Evolutionary conservation across 2,329 filamentous ascomycete genomes (phyloP).

Genomic region (Xylariaceae sp.): DNA sequence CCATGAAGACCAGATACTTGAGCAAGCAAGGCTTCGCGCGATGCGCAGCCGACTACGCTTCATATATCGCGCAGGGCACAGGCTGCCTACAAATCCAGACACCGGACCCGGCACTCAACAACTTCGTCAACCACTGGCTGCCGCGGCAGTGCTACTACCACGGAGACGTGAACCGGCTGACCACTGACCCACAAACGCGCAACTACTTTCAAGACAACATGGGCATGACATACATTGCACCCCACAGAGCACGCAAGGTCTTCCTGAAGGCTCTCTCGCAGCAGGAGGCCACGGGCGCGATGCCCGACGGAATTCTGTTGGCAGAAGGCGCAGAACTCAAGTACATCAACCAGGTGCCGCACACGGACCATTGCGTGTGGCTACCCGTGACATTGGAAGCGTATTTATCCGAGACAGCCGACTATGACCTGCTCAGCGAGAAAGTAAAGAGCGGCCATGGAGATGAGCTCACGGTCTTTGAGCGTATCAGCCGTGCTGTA

Average conservation of each 20-base stretch:
- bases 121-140: slow-evolving; percentile 65
- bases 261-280: slow-evolving; percentile 58
- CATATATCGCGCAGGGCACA: slow-evolving; percentile 55
- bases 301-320: slow-evolving; percentile 63
- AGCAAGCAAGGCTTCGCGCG: slow-evolving; percentile 54
- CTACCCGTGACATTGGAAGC: slow-evolving; percentile 60
- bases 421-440: slow-evolving; percentile 56
- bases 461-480: slow-evolving; percentile 56
- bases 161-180: slow-evolving; percentile 63
- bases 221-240: slow-evolving; percentile 64
- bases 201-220: slow-evolving; percentile 67
- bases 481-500: slow-evolving; percentile 62
- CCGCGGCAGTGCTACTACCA: slow-evolving; percentile 64
- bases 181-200: slow-evolving; percentile 63
- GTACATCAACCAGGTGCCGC: slow-evolving; percentile 66
- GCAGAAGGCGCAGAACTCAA: slow-evolving; percentile 61
- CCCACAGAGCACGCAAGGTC: slow-evolving; percentile 53
- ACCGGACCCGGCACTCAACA: slow-evolving; percentile 60
- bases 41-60: slow-evolving; percentile 54
- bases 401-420: slow-evolving; percentile 61
- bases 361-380: slow-evolving; percentile 66
- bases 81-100: slow-evolving; percentile 60
- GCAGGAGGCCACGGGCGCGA: slow-evolving; percentile 60
- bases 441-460: slow-evolving; percentile 50
- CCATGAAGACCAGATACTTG: slow-evolving; percentile 55